Evolutionary conservation across 1,284 basidiomycete genomes (phyloP).

Genomic region (Cryptococcus sp.): DNA sequence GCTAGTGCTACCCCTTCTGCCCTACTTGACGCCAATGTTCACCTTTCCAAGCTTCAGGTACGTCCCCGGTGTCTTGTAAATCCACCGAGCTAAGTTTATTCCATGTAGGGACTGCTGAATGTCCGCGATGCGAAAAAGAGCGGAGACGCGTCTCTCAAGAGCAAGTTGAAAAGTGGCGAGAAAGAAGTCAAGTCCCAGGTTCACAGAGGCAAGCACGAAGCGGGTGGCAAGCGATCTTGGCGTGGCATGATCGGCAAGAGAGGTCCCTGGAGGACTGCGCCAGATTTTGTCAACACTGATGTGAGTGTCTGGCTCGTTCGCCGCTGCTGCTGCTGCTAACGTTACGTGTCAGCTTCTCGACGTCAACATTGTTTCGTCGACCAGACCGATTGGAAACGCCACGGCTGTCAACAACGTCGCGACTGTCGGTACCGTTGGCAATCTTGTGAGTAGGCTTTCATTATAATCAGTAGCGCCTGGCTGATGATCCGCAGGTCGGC

Average conservation of each 20-base stretch:
- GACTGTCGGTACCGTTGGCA: neutral
- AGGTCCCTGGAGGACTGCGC: slow-evolving; percentile 18
- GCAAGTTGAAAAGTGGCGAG: neutral
- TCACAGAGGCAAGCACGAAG: neutral
- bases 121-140: no score
- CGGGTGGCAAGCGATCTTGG: slow-evolving; percentile 11
- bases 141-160: neutral
- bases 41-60: neutral
- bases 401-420: neutral
- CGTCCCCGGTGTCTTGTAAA: neutral
- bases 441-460: neutral
- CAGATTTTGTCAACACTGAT: slow-evolving; percentile 10
- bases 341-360: slow-evolving; percentile 11
- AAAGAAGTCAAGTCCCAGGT: no score
- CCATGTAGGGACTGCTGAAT: neutral
- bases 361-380: slow-evolving; percentile 13
- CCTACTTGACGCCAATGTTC: neutral
- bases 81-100: neutral
- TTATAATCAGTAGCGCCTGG: no score
- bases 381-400: neutral
- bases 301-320: neutral
- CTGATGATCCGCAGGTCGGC: neutral
- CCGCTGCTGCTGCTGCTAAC: neutral
- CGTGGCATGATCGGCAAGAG: slow-evolving; percentile 19
- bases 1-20: neutral